These are phyloP conservation scores for Tylopilus orsonianus DNA, from an alignment of 1,284 basidiomycete species.

Conservation along the genomic window DNA sequence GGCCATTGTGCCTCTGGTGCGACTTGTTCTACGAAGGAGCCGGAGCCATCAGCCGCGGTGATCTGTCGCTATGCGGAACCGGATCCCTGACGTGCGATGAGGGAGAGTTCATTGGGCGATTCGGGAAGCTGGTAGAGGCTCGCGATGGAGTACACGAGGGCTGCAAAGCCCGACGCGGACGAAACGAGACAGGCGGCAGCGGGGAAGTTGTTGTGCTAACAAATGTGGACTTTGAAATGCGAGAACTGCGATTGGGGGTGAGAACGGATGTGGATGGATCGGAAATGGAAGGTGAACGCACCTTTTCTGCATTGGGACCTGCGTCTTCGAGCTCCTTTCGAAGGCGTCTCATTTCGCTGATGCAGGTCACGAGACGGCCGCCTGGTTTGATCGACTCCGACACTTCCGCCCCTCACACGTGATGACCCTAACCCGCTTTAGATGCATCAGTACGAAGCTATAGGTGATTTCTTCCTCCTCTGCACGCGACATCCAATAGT, in stretches of 20 bases:
- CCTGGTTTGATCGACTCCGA: slow-evolving; percentile 82
- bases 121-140: slow-evolving; percentile 84
- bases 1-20: slow-evolving; percentile 91
- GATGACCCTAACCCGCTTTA: too few relatives aligned
- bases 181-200: slow-evolving; percentile 98
- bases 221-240: slow-evolving; percentile 76
- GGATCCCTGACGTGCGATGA: slow-evolving; percentile 95
- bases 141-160: slow-evolving; percentile 88
- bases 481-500: too few relatives aligned
- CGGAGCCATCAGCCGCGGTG: slow-evolving; percentile 67
- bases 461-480: too few relatives aligned
- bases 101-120: slow-evolving; percentile 72
- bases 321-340: slow-evolving; percentile 75
- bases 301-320: slow-evolving; percentile 64
- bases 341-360: slow-evolving; percentile 83
- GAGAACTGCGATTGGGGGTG: slow-evolving; percentile 55
- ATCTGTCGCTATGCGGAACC: slow-evolving; percentile 90
- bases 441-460: too few relatives aligned
- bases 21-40: slow-evolving; percentile 88
- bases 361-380: slow-evolving; percentile 83
- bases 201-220: slow-evolving; percentile 98
- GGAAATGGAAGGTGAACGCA: slow-evolving; percentile 34
- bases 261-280: slow-evolving; percentile 3
- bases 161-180: slow-evolving; percentile 96
- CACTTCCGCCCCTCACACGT: too few relatives aligned